Evolutionary conservation across 495 filamentous ascomycete genomes (phyloP), one percentile per base, ranked within the genome.

Genomic region (Aspergillus haitiensis): DNA sequence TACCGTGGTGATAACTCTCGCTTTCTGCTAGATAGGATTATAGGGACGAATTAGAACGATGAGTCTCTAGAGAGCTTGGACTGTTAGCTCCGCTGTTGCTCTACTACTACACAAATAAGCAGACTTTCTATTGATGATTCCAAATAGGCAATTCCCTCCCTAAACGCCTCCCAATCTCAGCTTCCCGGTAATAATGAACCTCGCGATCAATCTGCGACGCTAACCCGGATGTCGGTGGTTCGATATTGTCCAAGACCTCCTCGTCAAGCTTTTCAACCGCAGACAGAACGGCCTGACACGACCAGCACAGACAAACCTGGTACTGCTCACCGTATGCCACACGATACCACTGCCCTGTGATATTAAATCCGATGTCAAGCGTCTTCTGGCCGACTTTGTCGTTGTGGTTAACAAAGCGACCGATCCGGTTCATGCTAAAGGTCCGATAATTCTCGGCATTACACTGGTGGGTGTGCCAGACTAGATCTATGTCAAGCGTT

Each of bases 391-490:
- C 37, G 21, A 34, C 11, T 16, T 50, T 58, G 35, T 58, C 55
- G 10, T 58, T 34, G 36, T 58, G 55, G 15, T 58, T 31, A 31
- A 58, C 42, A 21, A 50, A 58, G 3, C 46, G 45, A 0, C 55
- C 55, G 6, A 37, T 35, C 1, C 45, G 35, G 34, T 58, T 34
- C 15, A 46, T 49, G 40, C 51, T 36, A 6, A 27, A 49, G 9
- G 36, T 35, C 7, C 32, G n/a, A 33, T 58, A 58, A 13, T 32
- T 8, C 4, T 1, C 12, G n/a, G 55, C 45, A 12, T 16, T 50
- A 50, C 55, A 58, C 55, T 50, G 46, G 46, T 58, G 55, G 16
- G 55, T 58, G 16, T 58, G 55, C 55, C 55, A 58, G 45, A 46
- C 55, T 16, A 58, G 33, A 15, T 58, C 55, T 8, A 58, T 21